Evolutionary conservation across 805 yeast genomes (phyloP), one percentile per base, ranked within the genome.

Genomic region (Zygosaccharomyces pseudorouxii): DNA sequence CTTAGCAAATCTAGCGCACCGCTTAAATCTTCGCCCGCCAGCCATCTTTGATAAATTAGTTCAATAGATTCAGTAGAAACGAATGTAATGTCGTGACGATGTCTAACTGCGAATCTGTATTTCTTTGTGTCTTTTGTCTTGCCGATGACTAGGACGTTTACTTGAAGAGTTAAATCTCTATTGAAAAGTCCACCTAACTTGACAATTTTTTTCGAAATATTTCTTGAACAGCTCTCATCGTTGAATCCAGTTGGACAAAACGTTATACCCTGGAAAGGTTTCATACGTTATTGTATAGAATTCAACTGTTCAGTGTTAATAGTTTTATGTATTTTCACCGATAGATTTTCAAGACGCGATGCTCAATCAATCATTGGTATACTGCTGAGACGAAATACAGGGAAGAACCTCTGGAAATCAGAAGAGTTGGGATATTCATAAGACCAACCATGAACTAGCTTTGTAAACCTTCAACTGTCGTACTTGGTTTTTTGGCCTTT

Each of bases 111-210:
- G 39, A 57, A 65, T 33, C 56, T 54, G 42, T 61, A 65, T 36
- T 65, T 65, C 39, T 55, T 54, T 12, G 70, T 59, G 20, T 54
- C 51, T 4, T 49, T 67, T 25, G 77, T 67, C 36, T 72, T 73
- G 1, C 88, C 89, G 27, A 83, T 82, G 4, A 85, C 71, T 22
- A 85, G 64, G 36, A 77, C 77, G 46, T 76, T 73, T 2, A 79
- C 82, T 59, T 80, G 82, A 42, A 80, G 76, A 71, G 82, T 79
- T 54, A 84, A 64, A 57, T 83, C 83, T 37, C 73, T 72, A 49
- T 75, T 72, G 54, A 74, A 78, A 8, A 56, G 59, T 1, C 89
- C 90, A 6, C 90, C 92, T 62, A 84, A 70, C 7, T 73, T 68
- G 23, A 67, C 61, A 48, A 84, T 73, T 58, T 74, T 75, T 8